Percentiles rank a stretch among this genome's conserved stretches.
Conservation (phyloP, 768 basidiomycete genomes). For the Pholiota microspora region DNA sequence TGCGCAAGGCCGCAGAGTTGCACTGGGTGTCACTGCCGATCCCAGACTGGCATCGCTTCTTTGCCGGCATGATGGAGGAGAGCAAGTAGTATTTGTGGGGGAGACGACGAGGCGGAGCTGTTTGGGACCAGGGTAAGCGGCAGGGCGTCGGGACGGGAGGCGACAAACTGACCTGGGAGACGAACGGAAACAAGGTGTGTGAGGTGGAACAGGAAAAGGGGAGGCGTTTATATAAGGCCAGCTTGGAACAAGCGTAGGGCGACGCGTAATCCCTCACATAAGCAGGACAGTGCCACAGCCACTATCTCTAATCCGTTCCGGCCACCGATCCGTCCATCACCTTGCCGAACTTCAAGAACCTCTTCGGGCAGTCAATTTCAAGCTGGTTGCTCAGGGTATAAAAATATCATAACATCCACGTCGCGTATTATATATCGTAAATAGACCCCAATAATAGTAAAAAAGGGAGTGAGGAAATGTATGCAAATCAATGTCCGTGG, state of each 20-base stretch:
- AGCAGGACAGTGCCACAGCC: conserved; percentile 18
- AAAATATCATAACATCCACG: conserved; percentile 10
- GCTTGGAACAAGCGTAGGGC: conserved; percentile 24
- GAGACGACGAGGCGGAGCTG: conserved; percentile 11
- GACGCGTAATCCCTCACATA: conserved; percentile 31
- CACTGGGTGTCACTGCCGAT: conserved; percentile 53
- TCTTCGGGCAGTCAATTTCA: background rate
- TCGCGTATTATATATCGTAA: conserved; percentile 9
- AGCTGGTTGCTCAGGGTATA: conserved; percentile 11
- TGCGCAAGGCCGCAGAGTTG: conserved; percentile 75
- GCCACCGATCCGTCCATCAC: conserved; percentile 14
- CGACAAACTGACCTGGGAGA: conserved; percentile 15
- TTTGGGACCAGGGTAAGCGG: conserved; percentile 4
- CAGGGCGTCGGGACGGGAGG: conserved; percentile 3
- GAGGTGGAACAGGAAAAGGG: conserved; percentile 8
- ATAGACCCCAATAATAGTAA: conserved; percentile 2
- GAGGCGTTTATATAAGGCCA: conserved; percentile 22
- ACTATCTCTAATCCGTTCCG: conserved; percentile 18
- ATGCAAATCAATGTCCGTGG: conserved; percentile 10
- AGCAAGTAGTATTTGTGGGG: conserved; percentile 10
- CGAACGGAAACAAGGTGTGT: conserved; percentile 16
- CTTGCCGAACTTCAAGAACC: conserved; percentile 1
- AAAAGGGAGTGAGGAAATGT: conserved; percentile 10
- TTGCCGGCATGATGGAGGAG: conserved; percentile 58
- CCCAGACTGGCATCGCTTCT: conserved; percentile 84